Conservation (phyloP, 2,329 filamentous ascomycete species). For the Didymella arachidicola region DNA sequence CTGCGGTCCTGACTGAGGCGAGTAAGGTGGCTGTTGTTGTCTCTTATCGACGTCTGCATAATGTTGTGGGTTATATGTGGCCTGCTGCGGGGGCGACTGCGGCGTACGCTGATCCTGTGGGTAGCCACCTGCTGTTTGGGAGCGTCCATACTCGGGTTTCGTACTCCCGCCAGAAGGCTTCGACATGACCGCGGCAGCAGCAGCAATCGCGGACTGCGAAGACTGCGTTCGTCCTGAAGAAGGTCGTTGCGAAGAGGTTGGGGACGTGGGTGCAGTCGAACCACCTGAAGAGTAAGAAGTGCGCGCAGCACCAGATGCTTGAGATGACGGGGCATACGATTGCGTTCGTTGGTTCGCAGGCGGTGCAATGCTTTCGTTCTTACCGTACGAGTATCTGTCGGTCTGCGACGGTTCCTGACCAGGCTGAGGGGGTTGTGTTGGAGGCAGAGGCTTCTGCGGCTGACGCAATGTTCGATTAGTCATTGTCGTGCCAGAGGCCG, state of each 20-base stretch:
- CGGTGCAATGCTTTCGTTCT: constrained; percentile 37
- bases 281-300: constrained; percentile 53
- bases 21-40: constrained; percentile 40
- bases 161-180: constrained; percentile 46
- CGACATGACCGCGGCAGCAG: constrained; percentile 58
- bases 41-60: constrained; percentile 65
- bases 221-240: constrained; percentile 59
- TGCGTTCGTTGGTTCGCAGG: constrained; percentile 51
- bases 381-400: constrained; percentile 19
- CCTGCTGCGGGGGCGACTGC: constrained; percentile 56
- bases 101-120: constrained; percentile 52
- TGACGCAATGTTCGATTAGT: constrained; percentile 31
- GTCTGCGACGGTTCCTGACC: constrained; percentile 49
- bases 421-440: constrained; percentile 43
- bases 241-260: constrained; percentile 55
- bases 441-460: constrained; percentile 54
- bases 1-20: constrained; percentile 15
- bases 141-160: constrained; percentile 54
- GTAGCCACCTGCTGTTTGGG: constrained; percentile 52
- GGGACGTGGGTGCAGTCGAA: constrained; percentile 54
- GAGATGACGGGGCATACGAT: constrained; percentile 51
- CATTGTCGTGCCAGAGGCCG: constrained; percentile 62
- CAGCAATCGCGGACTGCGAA: constrained; percentile 51
- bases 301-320: constrained; percentile 58
- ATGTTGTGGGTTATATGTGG: constrained; percentile 78